Evolutionary conservation across 768 basidiomycete species (phyloP).

Genomic region (Boletus insuetus): DNA sequence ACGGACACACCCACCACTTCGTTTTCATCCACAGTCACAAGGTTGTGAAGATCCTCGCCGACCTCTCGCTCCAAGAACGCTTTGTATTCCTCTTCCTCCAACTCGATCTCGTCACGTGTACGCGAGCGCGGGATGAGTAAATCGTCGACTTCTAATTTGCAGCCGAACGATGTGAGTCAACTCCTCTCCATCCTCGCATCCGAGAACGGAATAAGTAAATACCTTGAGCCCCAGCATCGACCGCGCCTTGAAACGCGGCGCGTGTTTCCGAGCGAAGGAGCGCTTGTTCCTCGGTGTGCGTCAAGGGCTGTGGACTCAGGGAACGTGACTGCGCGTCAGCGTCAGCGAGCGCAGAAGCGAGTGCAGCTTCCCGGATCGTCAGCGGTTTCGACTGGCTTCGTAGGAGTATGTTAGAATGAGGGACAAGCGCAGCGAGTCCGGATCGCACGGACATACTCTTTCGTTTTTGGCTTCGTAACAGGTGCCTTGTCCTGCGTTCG

Average conservation of each 20-base stretch:
- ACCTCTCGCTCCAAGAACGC: slow-evolving; percentile 79
- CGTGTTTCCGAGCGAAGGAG: slow-evolving; percentile 79
- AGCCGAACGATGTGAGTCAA: background rate
- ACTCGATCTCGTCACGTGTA: slow-evolving; percentile 70
- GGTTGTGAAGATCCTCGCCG: slow-evolving; percentile 64
- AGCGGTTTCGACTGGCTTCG: slow-evolving; percentile 59
- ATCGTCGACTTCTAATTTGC: slow-evolving; percentile 50
- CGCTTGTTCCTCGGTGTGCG: slow-evolving; percentile 78
- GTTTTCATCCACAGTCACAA: slow-evolving; percentile 55
- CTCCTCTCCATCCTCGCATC: background rate
- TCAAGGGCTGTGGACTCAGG: slow-evolving; percentile 53
- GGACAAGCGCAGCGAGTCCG: background rate
- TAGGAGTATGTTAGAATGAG: background rate
- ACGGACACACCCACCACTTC: slow-evolving; percentile 16
- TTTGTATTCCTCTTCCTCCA: slow-evolving; percentile 84
- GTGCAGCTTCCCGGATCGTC: slow-evolving; percentile 69
- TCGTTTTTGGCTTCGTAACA: slow-evolving; percentile 25
- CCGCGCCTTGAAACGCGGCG: slow-evolving; percentile 67
- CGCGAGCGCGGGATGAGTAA: slow-evolving; percentile 73
- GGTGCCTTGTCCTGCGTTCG: slow-evolving; percentile 33
- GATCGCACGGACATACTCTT: slow-evolving; percentile 49
- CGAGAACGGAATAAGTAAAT: background rate
- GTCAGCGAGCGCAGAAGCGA: slow-evolving; percentile 57
- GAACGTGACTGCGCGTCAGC: slow-evolving; percentile 50
- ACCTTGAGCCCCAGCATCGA: slow-evolving; percentile 18